These are phyloP conservation scores for Balansia obtecta DNA, from an alignment of 2,329 filamentous ascomycete species.

Conservation along the genomic window DNA sequence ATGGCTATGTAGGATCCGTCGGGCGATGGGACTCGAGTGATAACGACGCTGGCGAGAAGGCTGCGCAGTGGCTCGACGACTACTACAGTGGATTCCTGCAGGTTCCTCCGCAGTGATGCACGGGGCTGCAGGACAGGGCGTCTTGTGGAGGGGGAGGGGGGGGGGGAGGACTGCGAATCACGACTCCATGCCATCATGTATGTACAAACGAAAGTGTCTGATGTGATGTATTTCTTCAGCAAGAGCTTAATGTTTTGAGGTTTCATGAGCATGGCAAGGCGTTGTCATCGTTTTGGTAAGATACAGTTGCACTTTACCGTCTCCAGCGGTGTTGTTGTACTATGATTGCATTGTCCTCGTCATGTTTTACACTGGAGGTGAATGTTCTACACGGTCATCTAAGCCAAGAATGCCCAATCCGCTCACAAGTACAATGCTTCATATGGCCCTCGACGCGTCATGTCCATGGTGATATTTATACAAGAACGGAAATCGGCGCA, in stretches of 20 bases:
- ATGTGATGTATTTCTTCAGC: neutral
- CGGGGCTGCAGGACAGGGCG: neutral
- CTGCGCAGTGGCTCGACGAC: constrained; percentile 40
- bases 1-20: constrained; percentile 61
- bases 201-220: neutral
- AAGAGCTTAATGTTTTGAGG: neutral
- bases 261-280: neutral
- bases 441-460: too few relatives aligned
- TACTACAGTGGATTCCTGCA: constrained; percentile 45
- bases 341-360: neutral
- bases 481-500: too few relatives aligned
- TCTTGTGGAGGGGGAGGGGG: neutral
- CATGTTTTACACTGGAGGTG: neutral
- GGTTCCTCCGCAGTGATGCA: constrained; percentile 23
- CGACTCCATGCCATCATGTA: neutral
- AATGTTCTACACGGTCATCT: neutral
- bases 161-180: too few relatives aligned
- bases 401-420: neutral
- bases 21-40: constrained; percentile 38
- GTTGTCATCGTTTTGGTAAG: neutral
- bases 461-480: too few relatives aligned
- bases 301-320: constrained; percentile 2
- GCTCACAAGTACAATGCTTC: too few relatives aligned
- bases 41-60: constrained; percentile 37
- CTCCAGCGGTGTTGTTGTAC: neutral